Conservation (phyloP, 805 yeast genomes). For the Pichia membranifaciens region DNA sequence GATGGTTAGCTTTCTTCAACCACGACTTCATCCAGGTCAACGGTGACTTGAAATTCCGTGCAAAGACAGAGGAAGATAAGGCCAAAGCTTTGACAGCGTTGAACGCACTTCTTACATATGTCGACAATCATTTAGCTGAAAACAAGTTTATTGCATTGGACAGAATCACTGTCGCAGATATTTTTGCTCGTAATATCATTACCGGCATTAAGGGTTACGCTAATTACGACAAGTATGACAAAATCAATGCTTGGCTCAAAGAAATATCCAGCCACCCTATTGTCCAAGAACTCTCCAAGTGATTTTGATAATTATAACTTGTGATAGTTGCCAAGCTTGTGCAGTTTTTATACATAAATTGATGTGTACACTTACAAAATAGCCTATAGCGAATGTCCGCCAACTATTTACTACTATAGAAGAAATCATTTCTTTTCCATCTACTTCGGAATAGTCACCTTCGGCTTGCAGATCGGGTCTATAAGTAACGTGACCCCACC, state of each 20-base stretch:
- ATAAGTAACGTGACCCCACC: conserved; percentile 35
- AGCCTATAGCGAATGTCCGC: too few relatives aligned
- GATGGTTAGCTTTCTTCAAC: conserved; percentile 74
- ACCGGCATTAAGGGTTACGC: too few relatives aligned
- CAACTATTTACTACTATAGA: too few relatives aligned
- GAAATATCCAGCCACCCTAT: too few relatives aligned
- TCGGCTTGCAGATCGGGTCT: conserved; percentile 34
- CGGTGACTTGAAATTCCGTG: not conserved
- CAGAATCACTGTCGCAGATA: conserved; percentile 7
- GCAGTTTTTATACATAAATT: too few relatives aligned
- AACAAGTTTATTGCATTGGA: conserved; percentile 3
- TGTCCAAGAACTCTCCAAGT: too few relatives aligned
- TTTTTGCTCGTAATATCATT: conserved; percentile 2
- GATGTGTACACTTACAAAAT: too few relatives aligned
- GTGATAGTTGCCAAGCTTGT: not conserved
- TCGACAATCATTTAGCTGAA: conserved; percentile 3
- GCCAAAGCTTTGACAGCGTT: not conserved
- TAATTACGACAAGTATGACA: too few relatives aligned
- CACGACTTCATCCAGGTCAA: conserved; percentile 48
- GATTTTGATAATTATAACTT: conserved; percentile 22
- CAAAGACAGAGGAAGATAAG: conserved; percentile 4
- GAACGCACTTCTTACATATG: not conserved
- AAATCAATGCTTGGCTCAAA: too few relatives aligned
- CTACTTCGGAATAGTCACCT: conserved; percentile 6
- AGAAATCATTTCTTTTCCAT: too few relatives aligned